Percentiles rank a stretch among this genome's conserved stretches.
Evolutionary conservation across 2,329 filamentous ascomycete genomes (phyloP).

Genomic region (Sclerotinia subarctica): DNA sequence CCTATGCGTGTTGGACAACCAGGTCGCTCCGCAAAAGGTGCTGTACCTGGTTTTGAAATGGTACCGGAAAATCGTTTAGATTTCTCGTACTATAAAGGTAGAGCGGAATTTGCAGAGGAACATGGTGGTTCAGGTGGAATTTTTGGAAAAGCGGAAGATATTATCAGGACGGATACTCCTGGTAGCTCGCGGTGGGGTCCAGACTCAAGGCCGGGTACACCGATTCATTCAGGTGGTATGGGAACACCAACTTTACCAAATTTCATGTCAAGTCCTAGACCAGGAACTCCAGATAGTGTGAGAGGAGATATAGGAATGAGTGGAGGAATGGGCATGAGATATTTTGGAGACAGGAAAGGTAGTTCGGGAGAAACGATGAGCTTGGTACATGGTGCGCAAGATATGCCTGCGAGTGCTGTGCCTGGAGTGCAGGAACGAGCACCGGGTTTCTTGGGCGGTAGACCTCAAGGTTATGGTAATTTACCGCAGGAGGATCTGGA

Average conservation of each 20-base stretch:
- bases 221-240: not conserved
- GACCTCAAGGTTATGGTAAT: constrained; percentile 57
- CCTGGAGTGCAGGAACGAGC: constrained; percentile 37
- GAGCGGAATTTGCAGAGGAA: constrained; percentile 81
- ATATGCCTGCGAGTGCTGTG: not conserved
- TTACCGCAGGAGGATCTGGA: constrained; percentile 48
- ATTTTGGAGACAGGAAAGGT: constrained; percentile 5
- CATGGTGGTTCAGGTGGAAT: constrained; percentile 71
- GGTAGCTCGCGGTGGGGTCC: constrained; percentile 26
- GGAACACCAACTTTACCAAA: constrained; percentile 5
- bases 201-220: constrained; percentile 33
- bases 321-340: constrained; percentile 1
- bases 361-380: constrained; percentile 5
- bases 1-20: constrained; percentile 60
- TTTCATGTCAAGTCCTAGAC: not conserved
- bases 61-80: constrained; percentile 86
- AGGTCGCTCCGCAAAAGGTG: constrained; percentile 38
- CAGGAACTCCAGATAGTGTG: constrained; percentile 2
- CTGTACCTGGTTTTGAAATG: constrained; percentile 76
- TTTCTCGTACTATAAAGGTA: constrained; percentile 86
- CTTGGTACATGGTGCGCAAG: constrained; percentile 4
- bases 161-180: constrained; percentile 42
- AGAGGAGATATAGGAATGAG: constrained; percentile 14
- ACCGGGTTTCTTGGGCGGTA: constrained; percentile 54
- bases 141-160: constrained; percentile 58